Conservation (phyloP, 805 yeast species). For the Schwanniomyces polymorphus region DNA sequence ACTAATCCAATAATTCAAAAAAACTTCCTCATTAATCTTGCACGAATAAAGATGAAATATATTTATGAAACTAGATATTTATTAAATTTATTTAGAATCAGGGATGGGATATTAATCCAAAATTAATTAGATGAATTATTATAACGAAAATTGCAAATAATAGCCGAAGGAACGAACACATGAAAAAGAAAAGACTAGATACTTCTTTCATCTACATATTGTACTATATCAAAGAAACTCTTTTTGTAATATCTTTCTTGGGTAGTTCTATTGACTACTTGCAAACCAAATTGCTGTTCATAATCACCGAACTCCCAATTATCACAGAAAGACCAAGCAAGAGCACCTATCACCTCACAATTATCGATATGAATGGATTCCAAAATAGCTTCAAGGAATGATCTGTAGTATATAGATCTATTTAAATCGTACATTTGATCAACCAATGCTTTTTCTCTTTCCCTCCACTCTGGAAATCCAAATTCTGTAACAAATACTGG, state of each 20-base stretch:
- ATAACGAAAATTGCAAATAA: too few relatives aligned
- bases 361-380: constrained; percentile 21
- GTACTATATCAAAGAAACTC: constrained; percentile 14
- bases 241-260: constrained; percentile 23
- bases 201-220: constrained; percentile 12
- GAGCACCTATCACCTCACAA: constrained; percentile 26
- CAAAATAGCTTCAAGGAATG: constrained; percentile 24
- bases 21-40: too few relatives aligned
- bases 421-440: constrained; percentile 26
- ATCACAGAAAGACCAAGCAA: constrained; percentile 33
- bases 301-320: constrained; percentile 33
- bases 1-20: too few relatives aligned
- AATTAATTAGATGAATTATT: too few relatives aligned
- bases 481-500: constrained; percentile 30
- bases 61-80: too few relatives aligned
- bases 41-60: too few relatives aligned
- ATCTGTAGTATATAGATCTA: constrained; percentile 27
- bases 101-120: too few relatives aligned
- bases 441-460: constrained; percentile 19
- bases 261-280: constrained; percentile 24
- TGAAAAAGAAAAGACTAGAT: not conserved
- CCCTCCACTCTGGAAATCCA: constrained; percentile 33
- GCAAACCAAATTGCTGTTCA: constrained; percentile 19
- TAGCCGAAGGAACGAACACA: too few relatives aligned
- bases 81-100: too few relatives aligned